Base-by-base conservation (phyloP, 2,329 filamentous ascomycete genomes). In the Pezicula neosporulosa region DNA sequence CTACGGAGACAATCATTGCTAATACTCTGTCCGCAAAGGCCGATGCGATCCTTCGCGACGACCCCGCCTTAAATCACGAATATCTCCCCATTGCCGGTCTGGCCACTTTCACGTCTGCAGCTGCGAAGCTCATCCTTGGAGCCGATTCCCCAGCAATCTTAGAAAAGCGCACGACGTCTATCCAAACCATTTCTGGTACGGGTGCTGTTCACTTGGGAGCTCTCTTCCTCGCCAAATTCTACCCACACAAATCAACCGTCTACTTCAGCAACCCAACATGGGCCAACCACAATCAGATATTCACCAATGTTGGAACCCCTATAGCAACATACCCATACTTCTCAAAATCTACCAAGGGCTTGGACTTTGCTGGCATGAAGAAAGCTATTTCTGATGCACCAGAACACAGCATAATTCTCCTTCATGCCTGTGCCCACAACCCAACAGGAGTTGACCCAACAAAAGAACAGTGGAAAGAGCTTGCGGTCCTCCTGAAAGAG, bases 211-310 rank as follows among this genome's bases (percentile, higher is more conserved):
- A 99, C 69, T 77, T 97, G 36, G 94, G 94, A 60, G 92, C 86
- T 57, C 85, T 96, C 61, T 99, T 99, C 84, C 86, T 99, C 54
- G 77, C 88, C 70, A 92, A 87, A 71, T 99, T 97, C 83, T 96
- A 90, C 80, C 77, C 78, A 66, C 79, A 81, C 67, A 83, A 80
- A 73, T 86, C 82, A 60, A 83, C 85, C 53, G 83, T 95, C 73
- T 97, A 96, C 80, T 79, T 97, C 70, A 96, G 91, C 65, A 89
- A 88, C 71, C 94, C 94, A 48, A 99, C 94, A 56, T 99, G 94
- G 94, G 91, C 89, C 61, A 99, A 99, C 77, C 94, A 99, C 83
- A 86, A 95, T 76, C 94, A 97, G 73, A 97, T 99, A 78, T 96
- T 99, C 77, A 82, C 78, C 72, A 97, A 97, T 68, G 91, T 97